Evolutionary conservation across 139 green algal species (phyloP), one percentile per base, ranked within the genome.

Genomic region (Desmodesmus armatus): DNA sequence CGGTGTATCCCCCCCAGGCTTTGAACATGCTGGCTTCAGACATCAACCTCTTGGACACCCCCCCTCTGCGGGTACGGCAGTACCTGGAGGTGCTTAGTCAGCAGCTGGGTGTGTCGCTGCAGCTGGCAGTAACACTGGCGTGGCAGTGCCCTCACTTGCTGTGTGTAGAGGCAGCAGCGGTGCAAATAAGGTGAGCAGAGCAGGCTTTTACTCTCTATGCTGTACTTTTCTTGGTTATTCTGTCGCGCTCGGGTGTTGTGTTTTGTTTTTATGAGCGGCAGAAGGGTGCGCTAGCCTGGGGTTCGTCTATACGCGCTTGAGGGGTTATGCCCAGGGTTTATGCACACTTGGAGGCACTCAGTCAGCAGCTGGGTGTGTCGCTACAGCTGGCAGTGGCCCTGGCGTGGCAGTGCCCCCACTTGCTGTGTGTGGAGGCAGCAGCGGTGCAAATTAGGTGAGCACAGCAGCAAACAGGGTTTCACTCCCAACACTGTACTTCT

Each of bases 31-130:
- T 84, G 6, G 78, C 41, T 23, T 40, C 43, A 25, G 78, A 84
- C 40, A 2, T 65, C 11, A 77, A 58, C 78, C 78, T 84, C 15
- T 39, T 84, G 25, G 78, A 84, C 78, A 84, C 41, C 17, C 78
- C 78, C 0, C 41, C 78, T 2, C 58, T 84, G 5, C 29, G 78
- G 44, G 37, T 84, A 9, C 44, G 33, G 31, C 62, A 84, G 78
- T 43, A 49, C 21, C 40, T 84, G 63, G 41, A 76, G 3, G 41
- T 23, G 15, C 63, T 84, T 39, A 25, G 62, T 7, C 23, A 31
- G 3, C 11, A 66, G 33, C 41, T 84, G 55, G 51, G 41, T 35
- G 47, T 55, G 37, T 37, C 37, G 1, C 21, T 40, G 15, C 21
- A 41, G 13, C 37, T 67, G 40, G 35, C 55, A 7, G 35, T 55